phyloP scores from a whole-genome alignment of 306 rosid genomes.

The Prunus mume region DNA sequence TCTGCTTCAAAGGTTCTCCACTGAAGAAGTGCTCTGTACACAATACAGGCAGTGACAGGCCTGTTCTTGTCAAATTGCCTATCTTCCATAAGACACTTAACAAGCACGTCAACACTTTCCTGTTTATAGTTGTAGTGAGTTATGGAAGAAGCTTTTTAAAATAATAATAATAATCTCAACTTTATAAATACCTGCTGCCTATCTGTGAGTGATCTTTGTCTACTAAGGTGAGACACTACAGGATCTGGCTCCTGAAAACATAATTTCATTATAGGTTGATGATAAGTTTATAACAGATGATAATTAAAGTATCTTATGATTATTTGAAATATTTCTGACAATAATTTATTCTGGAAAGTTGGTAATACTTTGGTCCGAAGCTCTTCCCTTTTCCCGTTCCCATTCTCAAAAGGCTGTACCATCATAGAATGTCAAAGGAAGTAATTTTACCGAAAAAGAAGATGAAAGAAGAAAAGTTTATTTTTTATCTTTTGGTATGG shows the following conservation, averaged over 20 bases:
- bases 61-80: conserved; percentile 66
- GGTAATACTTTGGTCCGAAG: conserved; percentile 47
- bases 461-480: not conserved
- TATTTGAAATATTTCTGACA: not conserved
- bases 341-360: conserved; percentile 6
- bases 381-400: conserved; percentile 45
- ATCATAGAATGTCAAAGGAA: conserved; percentile 19
- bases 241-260: conserved; percentile 55
- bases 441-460: not conserved
- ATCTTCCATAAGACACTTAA: conserved; percentile 74
- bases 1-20: conserved; percentile 92
- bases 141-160: not conserved
- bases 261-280: conserved; percentile 14
- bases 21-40: conserved; percentile 77
- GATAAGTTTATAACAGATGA: not conserved
- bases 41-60: conserved; percentile 69
- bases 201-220: conserved; percentile 77
- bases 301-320: not conserved
- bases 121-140: conserved; percentile 30
- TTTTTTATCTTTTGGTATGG: too few relatives aligned
- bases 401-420: conserved; percentile 56
- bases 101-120: conserved; percentile 78
- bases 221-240: conserved; percentile 46
- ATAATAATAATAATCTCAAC: not conserved
- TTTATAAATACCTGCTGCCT: conserved; percentile 69